Percentiles rank a stretch among this genome's conserved stretches.
Evolutionary conservation across 169 alveolate species (phyloP).

Genomic region (Babesia bovis): DNA sequence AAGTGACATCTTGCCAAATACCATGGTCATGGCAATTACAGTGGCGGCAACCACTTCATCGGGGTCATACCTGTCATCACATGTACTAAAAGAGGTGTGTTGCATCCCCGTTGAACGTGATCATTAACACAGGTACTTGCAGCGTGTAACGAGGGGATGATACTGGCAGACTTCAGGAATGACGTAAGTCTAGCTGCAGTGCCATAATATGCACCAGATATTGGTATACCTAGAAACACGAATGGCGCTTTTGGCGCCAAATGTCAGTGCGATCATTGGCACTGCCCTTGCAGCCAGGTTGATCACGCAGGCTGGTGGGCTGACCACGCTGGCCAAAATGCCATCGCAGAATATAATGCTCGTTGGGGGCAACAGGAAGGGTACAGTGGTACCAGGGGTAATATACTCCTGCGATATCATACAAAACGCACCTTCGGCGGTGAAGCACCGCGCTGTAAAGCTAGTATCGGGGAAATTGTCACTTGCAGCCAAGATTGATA

Average conservation of each 20-base stretch:
- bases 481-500: slow-evolving; percentile 84
- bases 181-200: slow-evolving; percentile 12
- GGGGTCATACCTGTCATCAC: slow-evolving; percentile 69
- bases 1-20: slow-evolving; percentile 81
- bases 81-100: slow-evolving; percentile 56
- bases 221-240: slow-evolving; percentile 84
- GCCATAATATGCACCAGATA: slow-evolving; percentile 7
- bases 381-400: slow-evolving; percentile 69
- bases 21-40: slow-evolving; percentile 87
- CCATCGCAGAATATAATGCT: slow-evolving; percentile 89
- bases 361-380: slow-evolving; percentile 76
- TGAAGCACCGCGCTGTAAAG: slow-evolving; percentile 78
- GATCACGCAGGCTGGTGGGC: slow-evolving; percentile 94
- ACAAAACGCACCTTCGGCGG: slow-evolving; percentile 70
- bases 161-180: slow-evolving; percentile 68
- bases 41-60: slow-evolving; percentile 84
- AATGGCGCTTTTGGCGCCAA: slow-evolving; percentile 94
- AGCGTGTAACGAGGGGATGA: slow-evolving; percentile 76
- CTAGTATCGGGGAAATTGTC: slow-evolving; percentile 79
- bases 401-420: slow-evolving; percentile 79
- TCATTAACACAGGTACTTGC: slow-evolving; percentile 10
- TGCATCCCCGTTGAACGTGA: not conserved
- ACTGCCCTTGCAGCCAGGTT: slow-evolving; percentile 95
- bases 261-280: slow-evolving; percentile 92
- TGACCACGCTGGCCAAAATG: slow-evolving; percentile 89